Evolutionary conservation across 768 basidiomycete species (phyloP).

Genomic region (Boletus huronensis): DNA sequence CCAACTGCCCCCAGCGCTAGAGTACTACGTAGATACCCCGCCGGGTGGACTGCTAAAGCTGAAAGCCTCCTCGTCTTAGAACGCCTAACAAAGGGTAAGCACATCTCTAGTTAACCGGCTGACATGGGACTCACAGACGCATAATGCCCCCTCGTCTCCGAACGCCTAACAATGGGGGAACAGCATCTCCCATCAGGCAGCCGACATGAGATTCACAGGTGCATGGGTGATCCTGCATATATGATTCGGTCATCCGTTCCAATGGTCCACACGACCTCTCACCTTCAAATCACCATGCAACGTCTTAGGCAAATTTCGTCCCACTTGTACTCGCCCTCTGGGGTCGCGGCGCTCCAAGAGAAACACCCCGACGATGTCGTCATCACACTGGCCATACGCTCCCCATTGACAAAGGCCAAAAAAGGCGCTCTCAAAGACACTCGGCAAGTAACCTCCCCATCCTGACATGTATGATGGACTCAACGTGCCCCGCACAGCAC

Average conservation of each 20-base stretch:
- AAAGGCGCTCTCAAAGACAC: conserved; percentile 76
- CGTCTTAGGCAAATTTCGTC: conserved; percentile 63
- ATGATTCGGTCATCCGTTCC: neutral
- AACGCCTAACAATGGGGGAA: too few relatives aligned
- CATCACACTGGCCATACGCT: conserved; percentile 75
- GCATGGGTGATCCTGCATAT: too few relatives aligned
- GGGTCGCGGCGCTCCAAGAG: conserved; percentile 48
- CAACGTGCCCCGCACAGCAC: conserved; percentile 40
- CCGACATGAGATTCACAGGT: too few relatives aligned
- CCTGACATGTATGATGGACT: neutral
- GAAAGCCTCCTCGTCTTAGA: too few relatives aligned
- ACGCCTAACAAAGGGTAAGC: too few relatives aligned
- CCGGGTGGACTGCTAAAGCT: too few relatives aligned
- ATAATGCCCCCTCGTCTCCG: too few relatives aligned
- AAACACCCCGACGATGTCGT: conserved; percentile 76
- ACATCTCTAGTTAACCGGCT: too few relatives aligned
- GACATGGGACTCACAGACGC: too few relatives aligned
- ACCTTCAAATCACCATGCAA: conserved; percentile 38
- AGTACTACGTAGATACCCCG: too few relatives aligned
- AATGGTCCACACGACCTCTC: neutral
- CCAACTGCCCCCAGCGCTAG: too few relatives aligned
- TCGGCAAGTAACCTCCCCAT: conserved; percentile 36
- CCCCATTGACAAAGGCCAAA: conserved; percentile 70
- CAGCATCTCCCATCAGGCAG: too few relatives aligned
- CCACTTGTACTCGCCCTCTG: conserved; percentile 48